These are phyloP conservation scores for Spergularia bocconei DNA, from an alignment of 148 eudicot genomes.

Conservation along the genomic window DNA sequence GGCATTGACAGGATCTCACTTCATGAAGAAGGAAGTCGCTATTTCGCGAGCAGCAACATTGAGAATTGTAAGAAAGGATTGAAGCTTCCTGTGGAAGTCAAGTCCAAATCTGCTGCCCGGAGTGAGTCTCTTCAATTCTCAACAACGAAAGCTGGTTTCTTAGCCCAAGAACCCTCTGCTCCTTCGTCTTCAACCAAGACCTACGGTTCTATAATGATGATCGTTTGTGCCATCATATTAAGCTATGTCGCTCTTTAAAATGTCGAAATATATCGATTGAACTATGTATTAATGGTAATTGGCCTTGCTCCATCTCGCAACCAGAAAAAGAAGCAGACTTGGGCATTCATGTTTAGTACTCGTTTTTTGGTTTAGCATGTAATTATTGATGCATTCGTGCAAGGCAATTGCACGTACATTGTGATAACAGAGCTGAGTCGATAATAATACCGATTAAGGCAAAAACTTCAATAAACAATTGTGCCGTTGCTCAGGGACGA, in stretches of 20 bases:
- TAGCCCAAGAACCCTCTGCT: slow-evolving; percentile 28
- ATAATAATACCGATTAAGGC: neutral
- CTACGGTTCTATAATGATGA: slow-evolving; percentile 11
- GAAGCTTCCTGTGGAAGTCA: slow-evolving; percentile 62
- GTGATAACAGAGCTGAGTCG: neutral
- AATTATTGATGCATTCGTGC: neutral
- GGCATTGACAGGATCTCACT: slow-evolving; percentile 49
- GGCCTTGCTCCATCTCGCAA: too few relatives aligned
- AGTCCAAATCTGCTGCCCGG: slow-evolving; percentile 29
- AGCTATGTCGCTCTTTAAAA: slow-evolving; percentile 6
- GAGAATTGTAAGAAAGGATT: slow-evolving; percentile 70
- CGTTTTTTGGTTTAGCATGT: neutral
- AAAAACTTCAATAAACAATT: neutral
- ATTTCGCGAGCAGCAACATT: slow-evolving; percentile 60
- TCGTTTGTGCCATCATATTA: slow-evolving; percentile 7
- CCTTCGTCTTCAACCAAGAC: slow-evolving; percentile 30
- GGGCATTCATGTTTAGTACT: too few relatives aligned
- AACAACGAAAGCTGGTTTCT: slow-evolving; percentile 3
- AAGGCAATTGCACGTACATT: neutral
- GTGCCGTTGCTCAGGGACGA: too few relatives aligned
- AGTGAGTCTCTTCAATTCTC: neutral
- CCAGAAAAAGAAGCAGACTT: too few relatives aligned
- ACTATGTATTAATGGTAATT: neutral
- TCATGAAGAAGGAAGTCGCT: slow-evolving; percentile 56
- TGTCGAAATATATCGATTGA: neutral